A percentile compares a stretch with the other conserved stretches of the same genome.
These are phyloP conservation scores for Hymenotorrendiella dingleyae DNA, from an alignment of 2,329 filamentous ascomycete genomes.

Conservation along the genomic window DNA sequence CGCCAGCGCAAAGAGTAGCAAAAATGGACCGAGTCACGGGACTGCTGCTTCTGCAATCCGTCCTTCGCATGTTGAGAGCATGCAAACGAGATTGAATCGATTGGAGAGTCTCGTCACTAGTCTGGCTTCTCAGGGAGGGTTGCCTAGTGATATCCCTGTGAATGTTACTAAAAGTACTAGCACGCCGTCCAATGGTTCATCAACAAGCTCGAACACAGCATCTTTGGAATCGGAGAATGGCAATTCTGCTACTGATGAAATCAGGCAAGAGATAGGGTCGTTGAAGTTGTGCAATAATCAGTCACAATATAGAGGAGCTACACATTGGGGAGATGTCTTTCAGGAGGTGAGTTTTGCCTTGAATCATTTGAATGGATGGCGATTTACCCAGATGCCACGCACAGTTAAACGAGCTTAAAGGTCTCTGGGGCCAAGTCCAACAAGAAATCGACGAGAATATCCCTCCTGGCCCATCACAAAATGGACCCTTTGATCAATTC, in stretches of 20 bases:
- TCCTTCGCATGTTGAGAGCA: constrained; percentile 84
- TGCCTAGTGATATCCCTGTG: constrained; percentile 44
- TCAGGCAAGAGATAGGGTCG: constrained; percentile 66
- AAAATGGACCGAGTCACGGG: constrained; percentile 53
- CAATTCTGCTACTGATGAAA: constrained; percentile 55
- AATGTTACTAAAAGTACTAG: constrained; percentile 34
- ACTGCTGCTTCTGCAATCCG: constrained; percentile 55
- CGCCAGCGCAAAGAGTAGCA: constrained; percentile 51
- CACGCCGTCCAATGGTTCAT: neutral
- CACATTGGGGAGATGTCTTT: constrained; percentile 74
- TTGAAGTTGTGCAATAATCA: constrained; percentile 68
- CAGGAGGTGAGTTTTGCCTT: constrained; percentile 54
- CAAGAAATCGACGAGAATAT: constrained; percentile 63
- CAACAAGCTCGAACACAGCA: neutral
- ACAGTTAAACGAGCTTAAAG: constrained; percentile 23
- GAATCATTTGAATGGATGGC: too few relatives aligned
- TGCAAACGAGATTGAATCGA: constrained; percentile 40
- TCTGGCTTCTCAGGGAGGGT: constrained; percentile 44
- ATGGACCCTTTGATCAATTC: constrained; percentile 35
- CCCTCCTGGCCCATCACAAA: too few relatives aligned
- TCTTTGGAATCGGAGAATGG: neutral
- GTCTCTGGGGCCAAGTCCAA: constrained; percentile 76
- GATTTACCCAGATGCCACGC: too few relatives aligned
- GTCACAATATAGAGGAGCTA: constrained; percentile 72
- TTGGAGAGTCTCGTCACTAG: constrained; percentile 35